Base-by-base conservation (phyloP, 805 yeast species). In the Saturnispora zaruensis region DNA sequence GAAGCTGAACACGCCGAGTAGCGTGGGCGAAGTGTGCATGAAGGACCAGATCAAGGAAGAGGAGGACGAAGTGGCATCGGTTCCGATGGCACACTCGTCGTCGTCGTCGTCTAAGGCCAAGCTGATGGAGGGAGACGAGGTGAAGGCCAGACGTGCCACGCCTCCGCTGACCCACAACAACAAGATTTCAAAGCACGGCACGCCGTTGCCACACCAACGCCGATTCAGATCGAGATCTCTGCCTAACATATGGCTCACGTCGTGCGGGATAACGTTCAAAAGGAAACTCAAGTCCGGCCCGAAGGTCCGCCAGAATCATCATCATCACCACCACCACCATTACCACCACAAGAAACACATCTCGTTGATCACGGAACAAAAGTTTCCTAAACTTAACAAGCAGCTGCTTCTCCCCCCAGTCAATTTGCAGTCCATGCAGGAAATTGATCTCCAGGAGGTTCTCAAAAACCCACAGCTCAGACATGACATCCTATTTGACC, bases 401-500 rank as follows among this genome's bases (percentile, higher is more conserved):
- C 57, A 42, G 51, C 65, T 54, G 7, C 41, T 61, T 2, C 64
- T 82, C 45, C 96, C 96, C 3, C 96, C 96, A 1, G 87, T 87
- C 44, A 86, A 85, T 66, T 68, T 87, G 45, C 89, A 82, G 60
- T 80, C 88, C 30, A 73, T 90, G 56, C 81, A 83, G 57, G 96
- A 88, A 63, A 85, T 90, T 51, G 97, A 90, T 60, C 68, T 90
- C 43, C 85, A 85, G 54, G 96, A 88, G 62, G 90, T 91, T 48
- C 73, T 90, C 57, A 87, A 86, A 62, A 90, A 90, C 66, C 96
- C 96, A 3, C 96, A 88, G 64, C 71, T 90, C 50, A 77, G 98
- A 55, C 98, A 90, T 66, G 98, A 91, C 64, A 87, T 91, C 48
- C 74, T 88, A 13, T 90, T 90, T 63, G 96, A 90, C 68, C 95